Conservation (phyloP, 163 green algal species). For the Coccomyxa subellipsoidea region DNA sequence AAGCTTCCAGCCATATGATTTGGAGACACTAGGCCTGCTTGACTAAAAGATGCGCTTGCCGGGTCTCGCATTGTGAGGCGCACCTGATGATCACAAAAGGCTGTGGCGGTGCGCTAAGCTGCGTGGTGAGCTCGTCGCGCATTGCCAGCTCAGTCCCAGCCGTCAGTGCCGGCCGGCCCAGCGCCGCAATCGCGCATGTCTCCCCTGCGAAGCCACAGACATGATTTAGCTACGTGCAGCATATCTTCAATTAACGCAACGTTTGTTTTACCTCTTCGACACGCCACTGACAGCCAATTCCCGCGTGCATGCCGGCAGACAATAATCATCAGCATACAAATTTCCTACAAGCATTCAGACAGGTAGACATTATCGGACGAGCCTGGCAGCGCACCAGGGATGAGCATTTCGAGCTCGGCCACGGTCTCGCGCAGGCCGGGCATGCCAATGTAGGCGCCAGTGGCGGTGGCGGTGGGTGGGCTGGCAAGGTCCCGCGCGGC, state of each 20-base stretch:
- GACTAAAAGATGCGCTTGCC: no score
- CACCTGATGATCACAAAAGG: constrained; percentile 71
- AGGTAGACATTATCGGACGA: no score
- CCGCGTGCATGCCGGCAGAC: no score
- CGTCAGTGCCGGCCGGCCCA: not conserved
- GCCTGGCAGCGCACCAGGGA: constrained; percentile 53
- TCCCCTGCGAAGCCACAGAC: constrained; percentile 46
- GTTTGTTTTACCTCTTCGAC: no score
- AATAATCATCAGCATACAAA: no score
- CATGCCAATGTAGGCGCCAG: constrained; percentile 19
- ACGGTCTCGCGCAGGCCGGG: constrained; percentile 70
- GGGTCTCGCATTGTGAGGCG: no score
- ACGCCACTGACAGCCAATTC: no score
- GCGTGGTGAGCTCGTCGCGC: constrained; percentile 58
- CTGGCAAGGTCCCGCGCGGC: constrained; percentile 57
- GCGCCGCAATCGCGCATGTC: constrained; percentile 44
- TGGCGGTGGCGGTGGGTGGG: constrained; percentile 47
- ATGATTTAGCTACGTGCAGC: no score
- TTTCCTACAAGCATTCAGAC: no score
- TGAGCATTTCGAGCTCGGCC: constrained; percentile 58
- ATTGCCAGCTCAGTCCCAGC: not conserved
- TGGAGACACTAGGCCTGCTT: no score
- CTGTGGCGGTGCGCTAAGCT: constrained; percentile 60
- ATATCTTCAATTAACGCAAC: no score
- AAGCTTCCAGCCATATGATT: no score